Base-by-base conservation (phyloP, 495 filamentous ascomycete species). In the Penicillium parvum region DNA sequence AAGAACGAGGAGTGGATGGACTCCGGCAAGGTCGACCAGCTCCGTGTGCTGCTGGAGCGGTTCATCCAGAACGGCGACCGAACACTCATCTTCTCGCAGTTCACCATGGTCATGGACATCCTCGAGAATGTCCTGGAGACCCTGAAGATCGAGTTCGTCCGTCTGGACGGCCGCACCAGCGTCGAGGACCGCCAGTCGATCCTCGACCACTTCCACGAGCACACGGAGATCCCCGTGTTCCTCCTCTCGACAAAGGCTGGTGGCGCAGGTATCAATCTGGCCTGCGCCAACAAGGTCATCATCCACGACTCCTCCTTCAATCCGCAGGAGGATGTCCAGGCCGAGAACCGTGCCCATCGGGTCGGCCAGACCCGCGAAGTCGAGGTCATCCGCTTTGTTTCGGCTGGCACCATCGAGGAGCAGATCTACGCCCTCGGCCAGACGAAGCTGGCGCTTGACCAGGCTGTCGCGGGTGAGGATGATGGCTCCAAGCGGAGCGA, bases 301-400 rank as follows among this genome's bases (percentile, higher is more conserved):
- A 91, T 98, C 55, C 96, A 97, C 57, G 92, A 98, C 63, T 86
- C 85, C 37, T 84, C 78, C 20, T 96, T 97, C 65, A 98, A 98
- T 53, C 92, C 92, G 0, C 92, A 98, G 61, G 90, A 96, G 43
- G 92, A 98, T 57, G 76, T 92, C 1, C 92, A 98, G 61, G 92
- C 92, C 0, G 90, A 96, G 66, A 96, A 98, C 58, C 85, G 92
- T 14, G 92, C 92, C 1, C 92, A 98, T 67, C 81, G 92, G 3
- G 86, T 98, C 8, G 94, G 92, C 1, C 92, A 98, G 62, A 90
- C 75, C 7, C 68, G 86, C 18, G 85, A 89, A 12, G 92, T 98
- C 2, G 92, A 97, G 55, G 82, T 98, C 36, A 69, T 84, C 37
- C 75, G 87, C 32, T 73, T 98, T 5, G 83, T 98, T 41, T 90